A percentile compares a stretch with the other conserved stretches of the same genome.
Conservation (phyloP, 2,329 filamentous ascomycete genomes). For the Tothia fuscella region DNA sequence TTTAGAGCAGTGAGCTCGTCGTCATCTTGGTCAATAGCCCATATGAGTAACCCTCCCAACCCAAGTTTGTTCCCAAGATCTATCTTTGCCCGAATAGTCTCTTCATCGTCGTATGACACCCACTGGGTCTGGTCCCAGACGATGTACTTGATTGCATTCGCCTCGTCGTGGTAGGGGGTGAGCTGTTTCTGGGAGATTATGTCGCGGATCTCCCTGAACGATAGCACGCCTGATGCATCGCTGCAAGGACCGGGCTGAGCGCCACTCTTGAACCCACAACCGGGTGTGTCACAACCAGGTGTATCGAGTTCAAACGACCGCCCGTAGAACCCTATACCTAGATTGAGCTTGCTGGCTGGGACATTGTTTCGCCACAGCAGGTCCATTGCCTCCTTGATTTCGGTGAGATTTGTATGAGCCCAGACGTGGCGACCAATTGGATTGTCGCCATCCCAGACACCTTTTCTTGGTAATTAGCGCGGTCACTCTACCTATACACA, state of each 20-base stretch:
- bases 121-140: background rate
- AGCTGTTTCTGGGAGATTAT: background rate
- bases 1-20: conserved; percentile 6
- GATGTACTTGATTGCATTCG: conserved; percentile 3
- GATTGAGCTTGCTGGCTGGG: background rate
- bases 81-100: conserved; percentile 10
- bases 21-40: conserved; percentile 11
- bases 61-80: conserved; percentile 10
- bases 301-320: background rate
- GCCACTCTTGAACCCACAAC: background rate
- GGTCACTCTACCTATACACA: too few species aligned
- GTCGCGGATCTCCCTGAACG: background rate
- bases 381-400: conserved; percentile 31
- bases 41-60: conserved; percentile 10
- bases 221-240: background rate
- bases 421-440: conserved; percentile 23
- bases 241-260: background rate
- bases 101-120: conserved; percentile 6
- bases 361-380: conserved; percentile 21
- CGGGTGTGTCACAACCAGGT: background rate
- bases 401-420: conserved; percentile 36
- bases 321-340: background rate
- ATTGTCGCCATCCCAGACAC: conserved; percentile 26
- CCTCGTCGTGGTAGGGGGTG: background rate
- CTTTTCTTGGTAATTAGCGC: too few species aligned